Evolutionary conservation across 139 green algal genomes (phyloP).

Genomic region (Marvania coccoides): DNA sequence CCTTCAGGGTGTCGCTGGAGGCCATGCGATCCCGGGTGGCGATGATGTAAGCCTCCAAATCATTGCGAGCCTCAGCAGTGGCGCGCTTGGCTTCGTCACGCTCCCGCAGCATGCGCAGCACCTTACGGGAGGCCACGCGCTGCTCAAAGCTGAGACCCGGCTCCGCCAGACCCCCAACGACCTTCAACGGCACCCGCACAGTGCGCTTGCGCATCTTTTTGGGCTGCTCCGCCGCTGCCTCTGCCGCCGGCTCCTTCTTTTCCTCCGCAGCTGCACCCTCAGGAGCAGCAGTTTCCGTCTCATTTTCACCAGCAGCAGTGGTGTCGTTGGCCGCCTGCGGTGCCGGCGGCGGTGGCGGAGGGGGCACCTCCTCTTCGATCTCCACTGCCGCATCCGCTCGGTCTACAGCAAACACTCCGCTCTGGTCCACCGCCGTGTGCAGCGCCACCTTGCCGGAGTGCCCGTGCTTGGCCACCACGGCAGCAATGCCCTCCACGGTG

Average conservation of each 20-base stretch:
- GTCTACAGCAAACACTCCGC: constrained; percentile 61
- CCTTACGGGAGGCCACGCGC: constrained; percentile 4
- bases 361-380: constrained; percentile 31
- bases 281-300: neutral
- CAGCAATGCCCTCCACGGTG: constrained; percentile 28
- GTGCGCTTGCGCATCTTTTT: constrained; percentile 22
- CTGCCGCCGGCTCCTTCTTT: constrained; percentile 5
- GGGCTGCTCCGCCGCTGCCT: neutral
- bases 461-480: constrained; percentile 17
- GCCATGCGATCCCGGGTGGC: constrained; percentile 47
- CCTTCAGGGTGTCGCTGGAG: constrained; percentile 6
- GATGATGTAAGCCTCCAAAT: constrained; percentile 90
- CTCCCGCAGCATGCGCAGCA: constrained; percentile 22
- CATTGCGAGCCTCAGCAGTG: constrained; percentile 68
- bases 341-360: neutral
- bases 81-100: constrained; percentile 53
- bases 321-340: constrained; percentile 1
- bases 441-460: constrained; percentile 42
- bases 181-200: constrained; percentile 25
- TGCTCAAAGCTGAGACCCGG: constrained; percentile 15
- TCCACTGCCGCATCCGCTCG: constrained; percentile 45
- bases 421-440: constrained; percentile 54
- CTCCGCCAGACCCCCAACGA: constrained; percentile 5
- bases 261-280: constrained; percentile 2
- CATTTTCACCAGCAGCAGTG: neutral